A percentile compares a stretch with the other conserved stretches of the same genome.
Conservation (phyloP, 192 early-diverging fungal genomes). For the Mortierella claussenii region DNA sequence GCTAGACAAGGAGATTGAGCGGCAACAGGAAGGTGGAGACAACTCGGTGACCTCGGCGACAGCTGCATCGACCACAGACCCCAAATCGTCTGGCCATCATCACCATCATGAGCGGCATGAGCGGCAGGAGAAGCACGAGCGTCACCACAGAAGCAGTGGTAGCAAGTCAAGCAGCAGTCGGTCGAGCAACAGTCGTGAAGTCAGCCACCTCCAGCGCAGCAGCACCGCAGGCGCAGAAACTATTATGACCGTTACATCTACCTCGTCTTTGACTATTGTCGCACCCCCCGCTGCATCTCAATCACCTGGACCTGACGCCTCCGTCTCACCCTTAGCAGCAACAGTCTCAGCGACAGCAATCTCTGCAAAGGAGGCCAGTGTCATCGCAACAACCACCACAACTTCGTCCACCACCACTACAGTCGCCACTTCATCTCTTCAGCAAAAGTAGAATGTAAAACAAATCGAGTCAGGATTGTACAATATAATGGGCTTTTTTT, state of each 20-base stretch:
- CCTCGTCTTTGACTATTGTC: background rate
- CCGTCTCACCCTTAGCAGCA: slow-evolving; percentile 4
- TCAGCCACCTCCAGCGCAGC: slow-evolving; percentile 18
- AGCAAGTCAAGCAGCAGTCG: slow-evolving; percentile 31
- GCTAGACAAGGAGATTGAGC: slow-evolving; percentile 37
- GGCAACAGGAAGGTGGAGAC: slow-evolving; percentile 12
- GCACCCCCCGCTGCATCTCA: background rate
- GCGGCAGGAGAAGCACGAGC: slow-evolving; percentile 31
- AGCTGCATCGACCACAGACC: background rate
- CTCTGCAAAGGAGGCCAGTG: background rate
- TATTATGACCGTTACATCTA: background rate
- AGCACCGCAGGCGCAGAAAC: slow-evolving; percentile 7
- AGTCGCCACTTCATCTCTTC: too few relatives aligned
- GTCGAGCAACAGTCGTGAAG: slow-evolving; percentile 18
- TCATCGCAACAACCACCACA: slow-evolving; percentile 12
- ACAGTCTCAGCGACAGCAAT: background rate
- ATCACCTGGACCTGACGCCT: too few relatives aligned
- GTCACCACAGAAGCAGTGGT: slow-evolving; percentile 43
- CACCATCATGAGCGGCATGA: slow-evolving; percentile 40
- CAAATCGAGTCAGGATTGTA: too few relatives aligned
- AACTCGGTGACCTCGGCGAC: background rate
- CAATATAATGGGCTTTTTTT: slow-evolving; percentile 13
- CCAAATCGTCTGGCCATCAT: slow-evolving; percentile 13
- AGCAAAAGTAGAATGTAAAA: too few relatives aligned
- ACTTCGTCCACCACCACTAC: slow-evolving; percentile 8